Evolutionary conservation across 1,284 basidiomycete genomes (phyloP), one percentile per base, ranked within the genome.

Genomic region (Rugiboletus extremiorientalis): DNA sequence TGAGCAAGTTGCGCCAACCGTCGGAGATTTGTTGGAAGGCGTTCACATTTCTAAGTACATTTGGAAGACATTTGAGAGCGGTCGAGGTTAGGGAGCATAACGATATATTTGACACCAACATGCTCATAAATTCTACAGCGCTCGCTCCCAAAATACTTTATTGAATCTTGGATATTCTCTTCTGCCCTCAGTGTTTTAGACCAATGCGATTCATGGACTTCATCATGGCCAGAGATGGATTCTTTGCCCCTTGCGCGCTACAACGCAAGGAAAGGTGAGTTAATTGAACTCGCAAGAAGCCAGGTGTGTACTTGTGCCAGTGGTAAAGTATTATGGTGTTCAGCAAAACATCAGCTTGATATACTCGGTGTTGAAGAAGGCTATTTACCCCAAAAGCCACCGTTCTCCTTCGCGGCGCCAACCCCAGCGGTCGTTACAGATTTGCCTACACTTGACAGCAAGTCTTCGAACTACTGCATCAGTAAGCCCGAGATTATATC

Each of bases 111-210:
- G 42, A 27, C 33, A 52, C 47, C 28, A 44, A 43, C 20, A 56
- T 45, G 47, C 58, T 67, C 63, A 60, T 64, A 46, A 25, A 62
- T 53, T 54, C 56, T 40, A 30, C 60, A 95, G 89, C 75, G 75
- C 37, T 80, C 81, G 7, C 78, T 98, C n/a, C 87, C 92, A 2
- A 76, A 77, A 23, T 84, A 86, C 66, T 97, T 97, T 67, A 80
- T 98, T 40, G 93, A 98, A 71, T 90, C 91, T 1, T 99, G 97
- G 96, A 91, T 85, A 25, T 98, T 94, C 72, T 94, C 92, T 14
- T 94, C 94, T 2, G 89, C 94, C 25, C 78, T 96, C 53, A 94
- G 91, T 64, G 87, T 91, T 42, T 87, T 96, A 16, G 88, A 93
- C 22, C 88, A 90, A 65, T 94, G 90, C 65, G 91, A 95, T 65